phyloP scores from a whole-genome alignment of 495 filamentous ascomycete species.

The Cercophora newfieldiana region DNA sequence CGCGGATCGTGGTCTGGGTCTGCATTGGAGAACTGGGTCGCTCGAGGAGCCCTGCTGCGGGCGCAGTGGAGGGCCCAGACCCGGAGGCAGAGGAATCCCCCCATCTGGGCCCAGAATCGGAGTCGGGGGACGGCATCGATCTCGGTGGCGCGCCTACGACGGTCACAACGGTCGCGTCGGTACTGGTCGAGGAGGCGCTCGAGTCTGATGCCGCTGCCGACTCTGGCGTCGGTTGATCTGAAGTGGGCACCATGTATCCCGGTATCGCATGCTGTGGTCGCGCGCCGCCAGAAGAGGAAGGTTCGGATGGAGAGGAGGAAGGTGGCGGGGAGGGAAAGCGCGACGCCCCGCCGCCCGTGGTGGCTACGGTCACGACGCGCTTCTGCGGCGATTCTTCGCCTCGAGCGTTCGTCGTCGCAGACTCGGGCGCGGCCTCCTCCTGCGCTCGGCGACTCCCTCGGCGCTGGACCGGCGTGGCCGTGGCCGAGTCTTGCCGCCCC shows the following conservation, averaged over 20 bases:
- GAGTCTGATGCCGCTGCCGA: slow-evolving; percentile 45
- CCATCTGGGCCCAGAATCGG: slow-evolving; percentile 38
- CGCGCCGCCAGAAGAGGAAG: slow-evolving; percentile 39
- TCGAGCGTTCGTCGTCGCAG: slow-evolving; percentile 2
- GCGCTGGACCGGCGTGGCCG: slow-evolving; percentile 17
- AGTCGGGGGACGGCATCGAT: slow-evolving; percentile 63
- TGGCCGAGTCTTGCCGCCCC: slow-evolving; percentile 31
- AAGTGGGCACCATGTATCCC: slow-evolving; percentile 24
- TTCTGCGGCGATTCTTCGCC: neutral
- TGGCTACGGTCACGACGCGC: slow-evolving; percentile 21
- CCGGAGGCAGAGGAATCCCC: slow-evolving; percentile 11
- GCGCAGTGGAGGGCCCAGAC: too few species aligned
- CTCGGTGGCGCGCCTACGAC: slow-evolving; percentile 28
- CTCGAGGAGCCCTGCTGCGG: slow-evolving; percentile 20
- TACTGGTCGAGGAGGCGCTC: slow-evolving; percentile 44
- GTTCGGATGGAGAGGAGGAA: slow-evolving; percentile 46
- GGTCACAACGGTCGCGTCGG: slow-evolving; percentile 37
- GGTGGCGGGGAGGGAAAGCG: slow-evolving; percentile 51
- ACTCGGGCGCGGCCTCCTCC: slow-evolving; percentile 22
- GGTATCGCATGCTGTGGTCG: slow-evolving; percentile 41
- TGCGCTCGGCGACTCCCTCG: slow-evolving; percentile 17
- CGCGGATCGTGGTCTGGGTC: slow-evolving; percentile 58
- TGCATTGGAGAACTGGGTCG: slow-evolving; percentile 21
- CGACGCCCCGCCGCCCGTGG: slow-evolving; percentile 37
- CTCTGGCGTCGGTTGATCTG: slow-evolving; percentile 24